Conservation (phyloP, 495 filamentous ascomycete species). For the Podospora sp. region DNA sequence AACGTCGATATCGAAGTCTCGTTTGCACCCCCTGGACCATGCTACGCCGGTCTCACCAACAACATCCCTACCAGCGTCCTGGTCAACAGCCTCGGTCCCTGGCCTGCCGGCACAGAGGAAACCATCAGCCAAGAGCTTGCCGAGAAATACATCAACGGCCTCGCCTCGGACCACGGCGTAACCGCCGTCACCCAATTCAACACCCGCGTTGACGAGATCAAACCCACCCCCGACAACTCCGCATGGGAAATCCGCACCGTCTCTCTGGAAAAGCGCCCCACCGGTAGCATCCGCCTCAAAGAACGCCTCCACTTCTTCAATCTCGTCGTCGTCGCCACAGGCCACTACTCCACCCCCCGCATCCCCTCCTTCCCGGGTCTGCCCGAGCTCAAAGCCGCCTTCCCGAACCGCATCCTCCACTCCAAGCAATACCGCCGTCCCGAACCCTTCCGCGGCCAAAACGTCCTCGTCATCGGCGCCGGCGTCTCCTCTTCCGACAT, state of each 20-base stretch:
- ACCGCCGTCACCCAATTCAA: slow-evolving; percentile 54
- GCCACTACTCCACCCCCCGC: slow-evolving; percentile 61
- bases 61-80: slow-evolving; percentile 67
- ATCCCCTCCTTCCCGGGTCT: slow-evolving; percentile 60
- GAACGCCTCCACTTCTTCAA: slow-evolving; percentile 50
- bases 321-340: slow-evolving; percentile 59
- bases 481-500: slow-evolving; percentile 65
- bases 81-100: slow-evolving; percentile 58
- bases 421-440: slow-evolving; percentile 64
- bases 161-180: slow-evolving; percentile 52
- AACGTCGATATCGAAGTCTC: slow-evolving; percentile 22
- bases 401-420: slow-evolving; percentile 56
- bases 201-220: slow-evolving; percentile 58
- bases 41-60: slow-evolving; percentile 63
- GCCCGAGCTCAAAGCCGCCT: slow-evolving; percentile 53
- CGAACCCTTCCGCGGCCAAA: slow-evolving; percentile 49
- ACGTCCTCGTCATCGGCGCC: slow-evolving; percentile 61
- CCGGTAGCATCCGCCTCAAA: neutral
- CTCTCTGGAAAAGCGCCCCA: slow-evolving; percentile 38
- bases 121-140: slow-evolving; percentile 59
- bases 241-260: slow-evolving; percentile 56
- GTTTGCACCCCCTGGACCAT: slow-evolving; percentile 45
- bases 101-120: slow-evolving; percentile 60
- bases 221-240: slow-evolving; percentile 37
- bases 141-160: slow-evolving; percentile 62